phyloP scores from a whole-genome alignment of 768 basidiomycete species.

The Roridomyces roridus region DNA sequence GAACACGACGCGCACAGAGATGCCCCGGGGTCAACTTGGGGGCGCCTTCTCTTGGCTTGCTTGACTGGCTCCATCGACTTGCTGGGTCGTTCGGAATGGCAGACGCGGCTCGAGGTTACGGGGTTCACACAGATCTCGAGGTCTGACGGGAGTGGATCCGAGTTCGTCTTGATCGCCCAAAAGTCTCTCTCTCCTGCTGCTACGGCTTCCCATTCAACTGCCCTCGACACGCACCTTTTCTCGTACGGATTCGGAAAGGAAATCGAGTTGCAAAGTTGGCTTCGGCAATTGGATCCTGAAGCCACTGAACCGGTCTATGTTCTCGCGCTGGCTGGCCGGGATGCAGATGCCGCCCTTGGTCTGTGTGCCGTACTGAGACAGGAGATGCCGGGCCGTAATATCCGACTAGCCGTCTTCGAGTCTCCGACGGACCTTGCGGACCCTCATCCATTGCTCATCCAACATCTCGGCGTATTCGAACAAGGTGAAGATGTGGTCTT shows the following conservation, averaged over 20 bases:
- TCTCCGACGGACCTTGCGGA: neutral
- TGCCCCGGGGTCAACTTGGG: too few species aligned
- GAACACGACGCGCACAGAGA: too few species aligned
- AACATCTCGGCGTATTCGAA: neutral
- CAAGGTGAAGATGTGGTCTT: conserved; percentile 2
- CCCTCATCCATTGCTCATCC: conserved; percentile 1
- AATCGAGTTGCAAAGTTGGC: conserved; percentile 9
- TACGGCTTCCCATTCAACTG: neutral
- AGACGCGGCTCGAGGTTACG: too few species aligned
- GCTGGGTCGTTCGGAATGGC: too few species aligned
- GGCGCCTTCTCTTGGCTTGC: neutral
- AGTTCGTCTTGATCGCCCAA: conserved; percentile 5
- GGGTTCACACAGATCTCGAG: too few species aligned
- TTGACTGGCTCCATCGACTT: too few species aligned
- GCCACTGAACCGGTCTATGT: neutral
- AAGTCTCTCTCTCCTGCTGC: conserved; percentile 1
- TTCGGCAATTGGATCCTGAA: neutral
- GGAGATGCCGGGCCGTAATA: conserved; percentile 1
- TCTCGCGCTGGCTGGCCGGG: conserved; percentile 6
- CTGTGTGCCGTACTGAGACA: conserved; percentile 1
- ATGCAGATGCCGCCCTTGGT: conserved; percentile 14
- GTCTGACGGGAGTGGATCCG: too few species aligned
- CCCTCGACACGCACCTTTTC: neutral
- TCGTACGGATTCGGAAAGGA: conserved; percentile 4
- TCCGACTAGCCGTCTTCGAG: conserved; percentile 12